These are phyloP conservation scores for Podila clonocystis DNA, from an alignment of 192 early-diverging fungal genomes.

Conservation along the genomic window DNA sequence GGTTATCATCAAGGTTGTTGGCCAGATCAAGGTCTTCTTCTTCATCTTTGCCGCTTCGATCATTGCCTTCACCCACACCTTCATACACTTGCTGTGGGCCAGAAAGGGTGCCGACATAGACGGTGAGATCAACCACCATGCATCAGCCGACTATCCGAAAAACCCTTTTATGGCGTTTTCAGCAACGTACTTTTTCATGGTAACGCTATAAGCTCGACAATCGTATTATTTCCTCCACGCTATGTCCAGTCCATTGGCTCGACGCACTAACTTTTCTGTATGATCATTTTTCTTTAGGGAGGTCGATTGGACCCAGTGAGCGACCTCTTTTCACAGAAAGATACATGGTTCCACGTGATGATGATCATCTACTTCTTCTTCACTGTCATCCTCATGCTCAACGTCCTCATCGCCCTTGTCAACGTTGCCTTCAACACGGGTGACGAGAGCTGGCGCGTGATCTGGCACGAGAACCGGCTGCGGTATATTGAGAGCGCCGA, in stretches of 20 bases:
- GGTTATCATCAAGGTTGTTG: slow-evolving; percentile 15
- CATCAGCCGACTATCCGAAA: background rate
- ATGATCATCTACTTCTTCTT: slow-evolving; percentile 25
- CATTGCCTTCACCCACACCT: slow-evolving; percentile 23
- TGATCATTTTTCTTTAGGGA: background rate
- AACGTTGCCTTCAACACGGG: slow-evolving; percentile 23
- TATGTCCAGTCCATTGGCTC: background rate
- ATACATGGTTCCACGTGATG: slow-evolving; percentile 28
- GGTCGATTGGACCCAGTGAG: slow-evolving; percentile 2
- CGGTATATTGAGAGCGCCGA: slow-evolving; percentile 29
- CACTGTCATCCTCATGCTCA: slow-evolving; percentile 31
- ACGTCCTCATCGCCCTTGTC: slow-evolving; percentile 36
- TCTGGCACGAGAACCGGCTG: slow-evolving; percentile 30
- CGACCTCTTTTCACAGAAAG: background rate
- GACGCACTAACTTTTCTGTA: background rate
- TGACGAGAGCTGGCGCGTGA: slow-evolving; percentile 19
- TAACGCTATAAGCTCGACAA: background rate
- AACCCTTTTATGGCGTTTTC: slow-evolving; percentile 23
- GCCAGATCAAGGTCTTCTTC: slow-evolving; percentile 33
- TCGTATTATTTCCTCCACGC: background rate
- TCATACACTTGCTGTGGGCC: slow-evolving; percentile 16
- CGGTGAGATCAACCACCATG: too few species aligned
- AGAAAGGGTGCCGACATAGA: background rate
- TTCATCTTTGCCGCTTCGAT: slow-evolving; percentile 31
- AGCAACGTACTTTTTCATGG: slow-evolving; percentile 36